These are phyloP conservation scores for Colletotrichum liriopes DNA, from an alignment of 2,329 filamentous ascomycete species.

Conservation along the genomic window DNA sequence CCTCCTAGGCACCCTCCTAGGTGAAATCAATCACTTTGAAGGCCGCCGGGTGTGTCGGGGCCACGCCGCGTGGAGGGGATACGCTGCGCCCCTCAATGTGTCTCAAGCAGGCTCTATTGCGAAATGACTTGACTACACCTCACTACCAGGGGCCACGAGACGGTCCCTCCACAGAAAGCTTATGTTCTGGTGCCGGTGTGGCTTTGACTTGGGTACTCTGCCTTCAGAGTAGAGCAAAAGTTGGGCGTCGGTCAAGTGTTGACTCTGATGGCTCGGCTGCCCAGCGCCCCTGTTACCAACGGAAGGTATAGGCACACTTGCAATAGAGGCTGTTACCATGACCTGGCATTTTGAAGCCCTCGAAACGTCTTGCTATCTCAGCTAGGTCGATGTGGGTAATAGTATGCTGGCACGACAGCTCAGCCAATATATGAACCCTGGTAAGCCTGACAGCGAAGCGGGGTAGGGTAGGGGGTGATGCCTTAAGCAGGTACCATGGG, in stretches of 20 bases:
- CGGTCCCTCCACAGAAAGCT: slow-evolving; percentile 21
- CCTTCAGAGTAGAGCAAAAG: neutral
- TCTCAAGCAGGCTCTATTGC: neutral
- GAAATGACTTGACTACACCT: neutral
- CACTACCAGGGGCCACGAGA: slow-evolving; percentile 12
- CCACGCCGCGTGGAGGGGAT: neutral
- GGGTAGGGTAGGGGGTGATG: neutral
- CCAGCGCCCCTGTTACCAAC: neutral
- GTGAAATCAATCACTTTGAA: neutral
- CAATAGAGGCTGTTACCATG: slow-evolving; percentile 2
- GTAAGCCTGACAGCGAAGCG: slow-evolving; percentile 3
- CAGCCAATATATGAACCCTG: slow-evolving; percentile 19
- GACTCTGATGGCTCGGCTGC: neutral
- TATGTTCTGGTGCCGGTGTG: slow-evolving; percentile 8
- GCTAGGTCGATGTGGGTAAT: neutral
- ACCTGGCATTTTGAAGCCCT: neutral
- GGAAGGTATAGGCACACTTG: neutral
- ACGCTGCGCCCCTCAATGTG: slow-evolving; percentile 1
- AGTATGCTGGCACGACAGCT: slow-evolving; percentile 13
- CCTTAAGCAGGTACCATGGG: neutral
- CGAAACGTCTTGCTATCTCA: neutral
- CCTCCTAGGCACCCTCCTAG: neutral
- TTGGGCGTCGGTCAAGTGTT: neutral
- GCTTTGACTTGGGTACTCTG: neutral
- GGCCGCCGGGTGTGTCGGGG: neutral